phyloP scores from a whole-genome alignment of 139 green algal genomes.

The Picochlorum sp. region DNA sequence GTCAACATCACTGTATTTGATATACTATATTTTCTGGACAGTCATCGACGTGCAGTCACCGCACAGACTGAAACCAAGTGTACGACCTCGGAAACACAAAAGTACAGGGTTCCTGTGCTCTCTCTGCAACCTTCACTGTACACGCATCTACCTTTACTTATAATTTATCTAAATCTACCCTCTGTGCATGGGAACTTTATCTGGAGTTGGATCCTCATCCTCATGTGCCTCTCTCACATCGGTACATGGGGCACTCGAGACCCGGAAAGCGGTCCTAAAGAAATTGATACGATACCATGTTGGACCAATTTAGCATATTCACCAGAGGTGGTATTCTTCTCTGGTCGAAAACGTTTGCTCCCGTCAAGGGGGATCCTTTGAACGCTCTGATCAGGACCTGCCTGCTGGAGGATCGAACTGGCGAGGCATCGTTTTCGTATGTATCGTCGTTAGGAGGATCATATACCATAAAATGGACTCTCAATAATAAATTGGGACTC shows the following conservation, averaged over 20 bases:
- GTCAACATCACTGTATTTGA: neutral
- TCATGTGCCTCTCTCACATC: too few species aligned
- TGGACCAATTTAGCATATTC: conserved; percentile 85
- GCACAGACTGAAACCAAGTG: too few species aligned
- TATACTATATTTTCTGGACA: neutral
- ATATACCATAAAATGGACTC: conserved; percentile 88
- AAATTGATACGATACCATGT: conserved; percentile 40
- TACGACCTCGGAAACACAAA: too few species aligned
- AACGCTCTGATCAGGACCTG: conserved; percentile 75
- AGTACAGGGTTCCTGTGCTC: too few species aligned
- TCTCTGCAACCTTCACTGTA: too few species aligned
- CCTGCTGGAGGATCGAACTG: conserved; percentile 86
- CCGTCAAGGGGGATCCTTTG: conserved; percentile 57
- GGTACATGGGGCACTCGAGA: too few species aligned
- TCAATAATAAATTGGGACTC: conserved; percentile 90
- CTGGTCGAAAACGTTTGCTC: conserved; percentile 65
- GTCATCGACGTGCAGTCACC: too few species aligned
- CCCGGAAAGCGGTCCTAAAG: too few species aligned
- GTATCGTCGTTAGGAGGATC: conserved; percentile 47
- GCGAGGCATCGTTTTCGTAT: conserved; percentile 70
- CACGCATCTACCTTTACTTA: too few species aligned
- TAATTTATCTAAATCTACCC: too few species aligned
- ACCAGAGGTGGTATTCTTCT: conserved; percentile 73
- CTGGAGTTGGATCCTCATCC: too few species aligned
- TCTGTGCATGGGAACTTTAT: too few species aligned